Evolutionary conservation across 2,329 filamentous ascomycete species (phyloP).

Genomic region (Sclerotinia sclerotiorum): DNA sequence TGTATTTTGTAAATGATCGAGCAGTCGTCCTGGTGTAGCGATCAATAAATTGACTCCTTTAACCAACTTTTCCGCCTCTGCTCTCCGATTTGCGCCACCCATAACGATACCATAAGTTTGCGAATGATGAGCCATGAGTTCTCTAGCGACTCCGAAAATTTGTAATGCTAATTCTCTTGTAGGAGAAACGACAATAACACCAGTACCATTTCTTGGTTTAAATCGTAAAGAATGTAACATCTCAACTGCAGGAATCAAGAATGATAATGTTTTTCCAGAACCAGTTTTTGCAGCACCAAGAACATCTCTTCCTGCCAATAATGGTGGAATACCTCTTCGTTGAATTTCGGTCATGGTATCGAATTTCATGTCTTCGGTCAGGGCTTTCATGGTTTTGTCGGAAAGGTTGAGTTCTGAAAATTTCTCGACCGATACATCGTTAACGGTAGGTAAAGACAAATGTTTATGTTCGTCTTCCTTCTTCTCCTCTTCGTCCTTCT

Average conservation of each 20-base stretch:
- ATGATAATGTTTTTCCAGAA: slow-evolving; percentile 92
- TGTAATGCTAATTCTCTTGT: slow-evolving; percentile 93
- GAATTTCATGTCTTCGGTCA: slow-evolving; percentile 83
- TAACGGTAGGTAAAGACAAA: slow-evolving; percentile 30
- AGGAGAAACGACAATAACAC: slow-evolving; percentile 88
- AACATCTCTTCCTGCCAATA: slow-evolving; percentile 87
- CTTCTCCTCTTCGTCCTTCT: slow-evolving; percentile 28
- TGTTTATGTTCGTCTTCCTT: slow-evolving; percentile 31
- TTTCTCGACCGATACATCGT: slow-evolving; percentile 26
- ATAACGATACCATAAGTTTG: slow-evolving; percentile 96
- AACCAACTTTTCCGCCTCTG: slow-evolving; percentile 88
- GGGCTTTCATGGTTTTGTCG: slow-evolving; percentile 83
- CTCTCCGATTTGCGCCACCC: slow-evolving; percentile 85
- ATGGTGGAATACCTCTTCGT: slow-evolving; percentile 78
- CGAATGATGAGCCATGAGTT: slow-evolving; percentile 91
- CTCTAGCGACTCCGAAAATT: slow-evolving; percentile 91
- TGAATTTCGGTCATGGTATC: slow-evolving; percentile 96
- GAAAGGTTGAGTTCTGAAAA: slow-evolving; percentile 71
- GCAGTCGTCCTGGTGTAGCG: slow-evolving; percentile 85
- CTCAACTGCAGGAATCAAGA: slow-evolving; percentile 90
- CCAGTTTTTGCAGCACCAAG: slow-evolving; percentile 95
- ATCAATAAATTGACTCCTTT: slow-evolving; percentile 96
- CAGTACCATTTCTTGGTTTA: slow-evolving; percentile 91
- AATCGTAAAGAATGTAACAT: slow-evolving; percentile 88
- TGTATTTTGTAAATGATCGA: slow-evolving; percentile 94